Base-by-base conservation (phyloP, 495 filamentous ascomycete genomes). In the Hyaloscypha hepaticicola region DNA sequence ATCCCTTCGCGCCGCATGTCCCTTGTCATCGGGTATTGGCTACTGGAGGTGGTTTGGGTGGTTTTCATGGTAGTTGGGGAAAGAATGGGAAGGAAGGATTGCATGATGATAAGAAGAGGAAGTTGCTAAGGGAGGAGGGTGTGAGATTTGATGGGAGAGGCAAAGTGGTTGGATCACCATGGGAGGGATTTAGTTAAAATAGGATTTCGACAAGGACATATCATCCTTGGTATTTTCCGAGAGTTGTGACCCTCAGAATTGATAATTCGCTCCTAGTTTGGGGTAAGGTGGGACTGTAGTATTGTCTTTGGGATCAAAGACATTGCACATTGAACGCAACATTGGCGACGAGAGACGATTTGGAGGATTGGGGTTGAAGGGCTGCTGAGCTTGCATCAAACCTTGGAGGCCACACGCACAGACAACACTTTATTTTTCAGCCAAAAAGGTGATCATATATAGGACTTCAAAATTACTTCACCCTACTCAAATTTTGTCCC, bases 1-100 rank as follows among this genome's bases (percentile, higher is more conserved):
- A 91, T 66, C 88, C 87, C 0, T 90, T 87, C 67, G 88, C 88
- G 31, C 88, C 89, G 0, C 77, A 80, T 25, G 88, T 92, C 34
- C 78, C 82, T 22, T 80, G 80, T 72, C 78, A 86, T 75, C 72
- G 84, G 58, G 74, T 83, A 63, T 65, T 84, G 16, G 72, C 82
- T 9, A 78, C 77, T 25, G 78, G 75, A 33, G 77, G 78, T 5
- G 55, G 72, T 0, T 70, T 85, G 2, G 82, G 82, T 48, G 82
- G 82, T 0, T 85, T 83, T 73, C 80, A 80, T 66, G 82, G 82
- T 7, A 74, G 77, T 63, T 83, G 80, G 81, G 72, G 69, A 4
- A 29, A 51, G 25, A 61, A 64, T 24, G 66, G 69, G 14, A 24
- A 71, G 41, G 69, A 78, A 48, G 80, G 81, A 0, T 45, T 74